Percentiles rank a stretch among this genome's conserved stretches.
These are phyloP conservation scores for Lyophyllum shimeji DNA, from an alignment of 768 basidiomycete genomes.

Conservation along the genomic window DNA sequence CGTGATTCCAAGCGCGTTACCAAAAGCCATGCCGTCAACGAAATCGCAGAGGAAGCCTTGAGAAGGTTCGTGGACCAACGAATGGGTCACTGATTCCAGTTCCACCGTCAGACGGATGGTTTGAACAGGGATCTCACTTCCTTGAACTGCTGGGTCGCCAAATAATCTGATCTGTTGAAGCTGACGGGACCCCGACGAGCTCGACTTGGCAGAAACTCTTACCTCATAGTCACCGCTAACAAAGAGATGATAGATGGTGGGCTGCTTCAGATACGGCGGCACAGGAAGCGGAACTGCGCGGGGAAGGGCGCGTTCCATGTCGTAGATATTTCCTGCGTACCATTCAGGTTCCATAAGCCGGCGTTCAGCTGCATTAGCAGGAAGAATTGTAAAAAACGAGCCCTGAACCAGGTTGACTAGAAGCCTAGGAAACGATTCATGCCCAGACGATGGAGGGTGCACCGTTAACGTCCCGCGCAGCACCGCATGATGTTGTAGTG, in stretches of 20 bases:
- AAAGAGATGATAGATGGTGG: slow-evolving; percentile 64
- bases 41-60: slow-evolving; percentile 68
- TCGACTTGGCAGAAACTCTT: background rate
- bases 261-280: slow-evolving; percentile 36
- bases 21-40: slow-evolving; percentile 74
- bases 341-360: slow-evolving; percentile 45
- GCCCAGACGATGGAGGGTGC: slow-evolving; percentile 36
- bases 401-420: slow-evolving; percentile 65
- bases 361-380: slow-evolving; percentile 26
- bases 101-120: slow-evolving; percentile 51
- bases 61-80: slow-evolving; percentile 42
- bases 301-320: slow-evolving; percentile 50
- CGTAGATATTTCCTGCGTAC: slow-evolving; percentile 89
- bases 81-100: slow-evolving; percentile 28
- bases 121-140: slow-evolving; percentile 50
- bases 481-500: slow-evolving; percentile 76
- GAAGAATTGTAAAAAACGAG: slow-evolving; percentile 73
- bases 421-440: slow-evolving; percentile 40
- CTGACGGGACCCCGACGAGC: slow-evolving; percentile 4
- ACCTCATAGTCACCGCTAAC: slow-evolving; percentile 87
- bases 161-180: slow-evolving; percentile 71
- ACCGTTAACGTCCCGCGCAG: slow-evolving; percentile 66
- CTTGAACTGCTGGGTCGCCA: slow-evolving; percentile 59
- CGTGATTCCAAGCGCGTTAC: slow-evolving; percentile 65
- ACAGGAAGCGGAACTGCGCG: slow-evolving; percentile 51